phyloP scores from a whole-genome alignment of 176 grass and related monocot genomes.

The Carex scoparia region DNA sequence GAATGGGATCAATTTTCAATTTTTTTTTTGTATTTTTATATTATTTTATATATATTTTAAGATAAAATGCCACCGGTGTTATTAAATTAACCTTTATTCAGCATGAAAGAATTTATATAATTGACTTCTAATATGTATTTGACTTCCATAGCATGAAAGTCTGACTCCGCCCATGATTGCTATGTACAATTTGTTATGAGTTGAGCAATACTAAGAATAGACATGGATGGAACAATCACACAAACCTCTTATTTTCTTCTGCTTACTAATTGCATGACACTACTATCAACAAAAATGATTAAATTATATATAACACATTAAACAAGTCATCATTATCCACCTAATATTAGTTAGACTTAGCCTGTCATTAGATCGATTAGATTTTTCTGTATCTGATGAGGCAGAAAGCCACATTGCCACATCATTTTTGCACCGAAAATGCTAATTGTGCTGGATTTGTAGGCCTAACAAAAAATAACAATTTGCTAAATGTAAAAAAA shows the following conservation, averaged over 20 bases:
- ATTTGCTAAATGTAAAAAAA: conserved; percentile 14
- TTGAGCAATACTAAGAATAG: not conserved
- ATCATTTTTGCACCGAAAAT: conserved; percentile 17
- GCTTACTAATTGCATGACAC: not conserved
- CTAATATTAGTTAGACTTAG: conserved; percentile 14
- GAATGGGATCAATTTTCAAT: too few species aligned
- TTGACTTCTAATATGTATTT: too few species aligned
- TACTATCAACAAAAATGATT: not conserved
- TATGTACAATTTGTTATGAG: not conserved
- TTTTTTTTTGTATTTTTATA: too few species aligned
- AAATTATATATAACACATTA: not conserved
- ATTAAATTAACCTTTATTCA: too few species aligned
- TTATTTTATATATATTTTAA: too few species aligned
- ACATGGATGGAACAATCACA: not conserved
- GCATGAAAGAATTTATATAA: too few species aligned
- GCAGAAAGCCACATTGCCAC: conserved; percentile 21
- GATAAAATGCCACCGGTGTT: too few species aligned
- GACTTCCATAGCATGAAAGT: too few species aligned
- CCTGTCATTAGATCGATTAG: not conserved
- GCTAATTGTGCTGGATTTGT: conserved; percentile 22
- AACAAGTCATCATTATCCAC: conserved; percentile 2
- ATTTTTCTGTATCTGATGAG: conserved; percentile 10
- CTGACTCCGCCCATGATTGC: not conserved
- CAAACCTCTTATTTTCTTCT: not conserved
- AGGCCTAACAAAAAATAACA: not conserved